Evolutionary conservation across 1,139 yeast genomes (phyloP).

Genomic region (Yamadazyma songkhlaensis): DNA sequence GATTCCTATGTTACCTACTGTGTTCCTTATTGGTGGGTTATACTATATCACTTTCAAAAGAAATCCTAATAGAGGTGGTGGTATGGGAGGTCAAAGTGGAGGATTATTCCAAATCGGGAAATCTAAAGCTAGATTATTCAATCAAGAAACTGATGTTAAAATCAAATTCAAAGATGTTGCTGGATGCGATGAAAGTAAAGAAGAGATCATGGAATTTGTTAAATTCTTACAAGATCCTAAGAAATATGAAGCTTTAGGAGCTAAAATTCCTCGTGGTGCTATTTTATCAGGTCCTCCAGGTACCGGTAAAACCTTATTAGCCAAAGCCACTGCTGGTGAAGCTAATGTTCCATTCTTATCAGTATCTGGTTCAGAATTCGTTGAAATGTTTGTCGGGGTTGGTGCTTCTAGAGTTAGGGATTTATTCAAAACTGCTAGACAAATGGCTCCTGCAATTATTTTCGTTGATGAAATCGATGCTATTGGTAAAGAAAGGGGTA

Average conservation of each 20-base stretch:
- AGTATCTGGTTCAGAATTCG: conserved; percentile 81
- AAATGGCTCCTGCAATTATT: conserved; percentile 76
- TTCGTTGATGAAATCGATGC: conserved; percentile 87
- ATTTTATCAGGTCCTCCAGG: conserved; percentile 84
- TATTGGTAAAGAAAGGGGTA: conserved; percentile 75
- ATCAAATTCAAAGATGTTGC: conserved; percentile 78
- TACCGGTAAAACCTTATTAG: conserved; percentile 79
- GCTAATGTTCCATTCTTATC: conserved; percentile 81
- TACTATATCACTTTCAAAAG: conserved; percentile 66
- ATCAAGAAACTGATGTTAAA: conserved; percentile 68
- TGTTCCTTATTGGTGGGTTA: conserved; percentile 66
- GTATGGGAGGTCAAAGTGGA: conserved; percentile 40
- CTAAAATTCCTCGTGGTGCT: conserved; percentile 83
- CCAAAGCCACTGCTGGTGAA: conserved; percentile 85
- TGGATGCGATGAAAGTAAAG: conserved; percentile 80
- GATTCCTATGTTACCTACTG: conserved; percentile 66
- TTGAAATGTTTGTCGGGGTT: conserved; percentile 82
- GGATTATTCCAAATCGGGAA: conserved; percentile 65
- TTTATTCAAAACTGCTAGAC: conserved; percentile 73
- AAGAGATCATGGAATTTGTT: conserved; percentile 83
- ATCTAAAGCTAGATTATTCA: conserved; percentile 67
- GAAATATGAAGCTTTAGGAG: conserved; percentile 74
- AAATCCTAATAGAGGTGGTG: conserved; percentile 42
- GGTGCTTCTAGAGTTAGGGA: conserved; percentile 85
- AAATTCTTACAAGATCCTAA: conserved; percentile 71